Evolutionary conservation across 1,284 basidiomycete genomes (phyloP), one percentile per base, ranked within the genome.

Genomic region (Clitocybe nebularis): DNA sequence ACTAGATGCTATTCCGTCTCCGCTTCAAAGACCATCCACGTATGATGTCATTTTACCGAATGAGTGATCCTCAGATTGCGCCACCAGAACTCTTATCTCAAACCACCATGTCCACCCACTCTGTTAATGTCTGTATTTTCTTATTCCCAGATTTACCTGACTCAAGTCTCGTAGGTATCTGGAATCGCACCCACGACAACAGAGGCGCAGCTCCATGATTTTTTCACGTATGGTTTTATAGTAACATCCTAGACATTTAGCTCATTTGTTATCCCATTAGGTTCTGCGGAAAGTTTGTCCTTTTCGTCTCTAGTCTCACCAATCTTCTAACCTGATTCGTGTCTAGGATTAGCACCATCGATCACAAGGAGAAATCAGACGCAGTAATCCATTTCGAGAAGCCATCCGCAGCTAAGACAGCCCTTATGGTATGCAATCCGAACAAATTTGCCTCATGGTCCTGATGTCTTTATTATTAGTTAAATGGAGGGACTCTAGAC

Each of bases 301-400:
- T 13, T 24, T 36, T 28, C 20, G 19, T 35, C 36, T 21, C 22
- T 39, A 2, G 28, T 13, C 10, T 13, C n/a, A 17, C 14, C 28
- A 22, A 20, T 17, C n/a, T 37, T 33, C 41, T 45, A 43, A 50
- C 23, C 26, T 36, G n/a, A 8, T 2, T 20, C 10, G 19, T 42
- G 3, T n/a, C n/a, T 48, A 85, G 81, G 56, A 89, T 90, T 58
- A 57, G 60, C 16, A 71, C 71, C 16, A 80, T 91, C 57, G 76
- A 87, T 17, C 63, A 71, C 58, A 62, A 75, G 20, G 63, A 59
- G 22, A 61, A 60, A 14, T 43, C 49, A 5, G 63, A 39, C 2
- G 87, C 88, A 4, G 68, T 67, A 13, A 74, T 92, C 47, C 60
- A 76, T 43, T 92, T 90, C 53, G 83, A 86, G 61, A 89, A 89